Conservation (phyloP, 306 rosid species). For the Medicago lupulina region DNA sequence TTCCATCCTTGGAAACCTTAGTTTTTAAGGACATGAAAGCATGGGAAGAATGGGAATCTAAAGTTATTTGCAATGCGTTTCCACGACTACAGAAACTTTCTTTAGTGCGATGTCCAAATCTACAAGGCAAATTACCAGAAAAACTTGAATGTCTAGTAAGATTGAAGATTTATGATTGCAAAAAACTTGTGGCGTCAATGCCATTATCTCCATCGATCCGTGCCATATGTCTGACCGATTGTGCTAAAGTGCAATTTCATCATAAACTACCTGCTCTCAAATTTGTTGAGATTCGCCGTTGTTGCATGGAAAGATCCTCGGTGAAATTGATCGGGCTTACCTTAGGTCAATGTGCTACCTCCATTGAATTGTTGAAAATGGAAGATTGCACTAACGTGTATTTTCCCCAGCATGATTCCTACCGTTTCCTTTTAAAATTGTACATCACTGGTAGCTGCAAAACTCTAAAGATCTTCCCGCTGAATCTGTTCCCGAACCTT, state of each 20-base stretch:
- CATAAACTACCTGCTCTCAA: neutral
- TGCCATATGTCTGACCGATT: neutral
- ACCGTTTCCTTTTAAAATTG: neutral
- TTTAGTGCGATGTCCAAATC: neutral
- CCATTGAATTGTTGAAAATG: neutral
- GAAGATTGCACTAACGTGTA: neutral
- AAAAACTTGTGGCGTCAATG: neutral
- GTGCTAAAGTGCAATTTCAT: neutral
- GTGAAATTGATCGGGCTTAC: neutral
- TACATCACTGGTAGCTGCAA: neutral
- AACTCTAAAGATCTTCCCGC: conserved; percentile 8
- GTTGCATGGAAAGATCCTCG: neutral
- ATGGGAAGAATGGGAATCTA: conserved; percentile 32
- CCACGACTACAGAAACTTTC: conserved; percentile 2
- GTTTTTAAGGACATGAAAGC: neutral
- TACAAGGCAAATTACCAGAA: neutral
- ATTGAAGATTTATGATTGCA: neutral
- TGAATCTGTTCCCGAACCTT: conserved; percentile 34
- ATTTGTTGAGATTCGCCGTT: neutral
- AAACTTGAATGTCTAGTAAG: neutral
- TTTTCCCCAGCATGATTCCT: neutral
- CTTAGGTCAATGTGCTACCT: neutral
- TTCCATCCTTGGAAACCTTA: neutral
- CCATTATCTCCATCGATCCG: neutral
- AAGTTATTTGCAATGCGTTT: neutral